Percentiles rank a stretch among this genome's conserved stretches.
These are phyloP conservation scores for Serendipita sp. DNA, from an alignment of 768 basidiomycete genomes.

Conservation along the genomic window DNA sequence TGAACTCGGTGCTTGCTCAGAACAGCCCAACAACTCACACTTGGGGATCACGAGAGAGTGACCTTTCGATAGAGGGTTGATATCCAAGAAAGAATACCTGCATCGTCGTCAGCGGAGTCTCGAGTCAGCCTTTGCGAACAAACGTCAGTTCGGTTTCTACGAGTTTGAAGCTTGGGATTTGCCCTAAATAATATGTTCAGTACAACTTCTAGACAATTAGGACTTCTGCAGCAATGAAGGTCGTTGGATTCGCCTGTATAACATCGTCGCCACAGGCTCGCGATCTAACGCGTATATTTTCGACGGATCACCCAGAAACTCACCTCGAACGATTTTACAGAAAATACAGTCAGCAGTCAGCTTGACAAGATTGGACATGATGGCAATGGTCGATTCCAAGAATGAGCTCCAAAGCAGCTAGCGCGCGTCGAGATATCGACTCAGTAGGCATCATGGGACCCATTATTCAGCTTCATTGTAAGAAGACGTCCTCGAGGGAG, in stretches of 20 bases:
- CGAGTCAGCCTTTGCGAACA: slow-evolving; percentile 18
- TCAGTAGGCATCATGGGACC: too few relatives aligned
- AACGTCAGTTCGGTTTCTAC: slow-evolving; percentile 59
- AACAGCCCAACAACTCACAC: slow-evolving; percentile 30
- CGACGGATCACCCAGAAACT: slow-evolving; percentile 6
- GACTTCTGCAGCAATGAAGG: not conserved
- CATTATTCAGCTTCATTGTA: too few relatives aligned
- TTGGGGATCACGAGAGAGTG: slow-evolving; percentile 91
- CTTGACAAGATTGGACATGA: slow-evolving; percentile 5
- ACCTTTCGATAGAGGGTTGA: slow-evolving; percentile 77
- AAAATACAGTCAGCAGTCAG: slow-evolving; percentile 47
- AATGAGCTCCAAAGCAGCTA: too few relatives aligned
- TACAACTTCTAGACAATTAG: not conserved
- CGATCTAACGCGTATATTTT: too few relatives aligned
- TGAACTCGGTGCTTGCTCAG: not conserved
- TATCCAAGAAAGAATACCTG: slow-evolving; percentile 83
- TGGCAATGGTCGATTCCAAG: too few relatives aligned
- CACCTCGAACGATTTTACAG: slow-evolving; percentile 90
- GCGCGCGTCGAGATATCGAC: too few relatives aligned
- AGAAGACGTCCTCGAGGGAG: too few relatives aligned
- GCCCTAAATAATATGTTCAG: slow-evolving; percentile 32
- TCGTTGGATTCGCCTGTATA: too few relatives aligned
- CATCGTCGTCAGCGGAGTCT: not conserved
- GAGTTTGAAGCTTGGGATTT: slow-evolving; percentile 81
- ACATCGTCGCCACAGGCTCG: too few relatives aligned